A percentile compares a stretch with the other conserved stretches of the same genome.
Evolutionary conservation across 164 flowering plant species (phyloP).

Genomic region (Piper betle): DNA sequence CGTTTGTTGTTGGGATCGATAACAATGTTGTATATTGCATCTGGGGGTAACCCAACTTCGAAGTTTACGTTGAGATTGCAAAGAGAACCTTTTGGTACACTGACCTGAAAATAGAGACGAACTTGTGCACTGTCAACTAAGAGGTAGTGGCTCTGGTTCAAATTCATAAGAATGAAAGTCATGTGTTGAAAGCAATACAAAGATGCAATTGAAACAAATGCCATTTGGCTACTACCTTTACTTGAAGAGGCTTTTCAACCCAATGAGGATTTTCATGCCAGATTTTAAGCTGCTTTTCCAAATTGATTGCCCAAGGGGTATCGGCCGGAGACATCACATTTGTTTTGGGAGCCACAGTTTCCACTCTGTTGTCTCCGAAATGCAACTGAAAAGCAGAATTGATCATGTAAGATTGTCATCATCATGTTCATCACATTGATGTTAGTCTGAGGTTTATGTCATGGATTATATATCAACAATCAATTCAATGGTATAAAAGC

Average conservation of each 20-base stretch:
- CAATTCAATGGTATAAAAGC: too few species aligned
- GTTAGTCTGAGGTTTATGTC: too few species aligned
- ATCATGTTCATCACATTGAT: too few species aligned
- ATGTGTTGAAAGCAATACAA: background rate
- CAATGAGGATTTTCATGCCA: conserved; percentile 89
- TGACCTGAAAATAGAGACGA: conserved; percentile 35
- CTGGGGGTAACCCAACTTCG: conserved; percentile 90
- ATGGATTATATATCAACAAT: too few species aligned
- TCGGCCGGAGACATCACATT: conserved; percentile 13
- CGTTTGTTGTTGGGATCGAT: conserved; percentile 84
- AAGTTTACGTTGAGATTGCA: conserved; percentile 65
- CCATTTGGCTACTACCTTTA: conserved; percentile 34
- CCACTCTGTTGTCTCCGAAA: conserved; percentile 20
- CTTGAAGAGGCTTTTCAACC: conserved; percentile 47
- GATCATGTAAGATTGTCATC: background rate
- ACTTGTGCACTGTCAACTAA: too few species aligned
- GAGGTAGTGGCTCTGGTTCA: background rate
- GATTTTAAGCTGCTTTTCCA: conserved; percentile 60
- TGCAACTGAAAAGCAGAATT: conserved; percentile 24
- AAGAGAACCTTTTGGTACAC: conserved; percentile 83
- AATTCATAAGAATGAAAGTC: background rate
- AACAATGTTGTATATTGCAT: conserved; percentile 80
- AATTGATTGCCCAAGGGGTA: conserved; percentile 20
- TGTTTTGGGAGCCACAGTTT: conserved; percentile 7
- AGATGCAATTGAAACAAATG: background rate